phyloP scores from a whole-genome alignment of 2,329 filamentous ascomycete species.

The Talaromyces piceae region DNA sequence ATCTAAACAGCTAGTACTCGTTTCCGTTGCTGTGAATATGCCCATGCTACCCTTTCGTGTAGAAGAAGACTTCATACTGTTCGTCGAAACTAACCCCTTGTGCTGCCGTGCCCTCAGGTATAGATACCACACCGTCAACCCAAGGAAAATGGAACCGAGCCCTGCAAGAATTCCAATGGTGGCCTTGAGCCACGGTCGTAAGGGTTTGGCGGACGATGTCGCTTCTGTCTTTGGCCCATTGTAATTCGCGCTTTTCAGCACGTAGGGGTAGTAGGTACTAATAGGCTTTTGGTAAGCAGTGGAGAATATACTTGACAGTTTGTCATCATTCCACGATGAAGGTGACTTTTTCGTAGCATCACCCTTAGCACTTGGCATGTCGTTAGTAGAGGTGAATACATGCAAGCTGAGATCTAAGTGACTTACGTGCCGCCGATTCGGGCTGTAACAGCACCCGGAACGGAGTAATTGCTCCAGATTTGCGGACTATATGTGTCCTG shows the following conservation, averaged over 20 bases:
- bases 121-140: background rate
- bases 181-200: background rate
- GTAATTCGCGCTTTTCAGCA: background rate
- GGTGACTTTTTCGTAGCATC: slow-evolving; percentile 23
- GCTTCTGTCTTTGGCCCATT: background rate
- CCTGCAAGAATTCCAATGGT: background rate
- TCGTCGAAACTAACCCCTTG: background rate
- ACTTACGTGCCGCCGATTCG: slow-evolving; percentile 31
- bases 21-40: background rate
- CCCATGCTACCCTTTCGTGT: background rate
- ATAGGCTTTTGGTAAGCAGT: slow-evolving; percentile 50
- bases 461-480: slow-evolving; percentile 24
- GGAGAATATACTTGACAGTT: slow-evolving; percentile 48
- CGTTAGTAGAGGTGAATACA: background rate
- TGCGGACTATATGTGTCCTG: slow-evolving; percentile 23
- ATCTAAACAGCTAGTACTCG: background rate
- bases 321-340: slow-evolving; percentile 40
- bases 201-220: background rate
- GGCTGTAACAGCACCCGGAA: slow-evolving; percentile 22
- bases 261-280: slow-evolving; percentile 55
- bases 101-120: background rate
- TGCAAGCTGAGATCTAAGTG: background rate
- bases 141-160: background rate
- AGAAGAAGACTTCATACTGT: background rate
- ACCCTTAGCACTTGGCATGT: slow-evolving; percentile 20